Evolutionary conservation across 2,329 filamentous ascomycete genomes (phyloP), one percentile per base, ranked within the genome.

Genomic region (Lachnellula willkommii): DNA sequence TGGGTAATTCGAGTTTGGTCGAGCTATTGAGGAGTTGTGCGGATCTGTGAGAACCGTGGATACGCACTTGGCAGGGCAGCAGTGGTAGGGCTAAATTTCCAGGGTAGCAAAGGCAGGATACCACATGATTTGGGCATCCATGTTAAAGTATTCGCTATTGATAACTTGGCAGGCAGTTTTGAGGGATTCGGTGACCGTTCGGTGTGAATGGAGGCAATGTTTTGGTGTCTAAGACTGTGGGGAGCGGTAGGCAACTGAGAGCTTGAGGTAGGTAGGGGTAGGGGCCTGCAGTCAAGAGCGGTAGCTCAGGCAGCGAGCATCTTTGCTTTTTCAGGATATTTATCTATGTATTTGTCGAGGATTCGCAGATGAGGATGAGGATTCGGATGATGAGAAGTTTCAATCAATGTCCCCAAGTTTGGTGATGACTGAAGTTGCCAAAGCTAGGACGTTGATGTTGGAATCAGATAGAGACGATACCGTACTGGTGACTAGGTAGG

Each of bases 41-140:
- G 60, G 60, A 62, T 59, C 56, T 59, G 54, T 59, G 62, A 59
- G 61, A 55, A 52, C 51, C 55, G 52, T 64, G 48, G 53, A 53
- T 58, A 54, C 57, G 54, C 53, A 60, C 55, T 51, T 61, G 28
- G 51, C 50, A 63, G 61, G 56, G 58, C 62, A 63, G 61, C 53
- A 40, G 54, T 64, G 55, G 63, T 54, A 59, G 54, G 53, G 64
- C 65, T 69, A 69, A 57, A 68, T 65, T 47, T 61, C 54, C 57
- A 62, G 60, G 56, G 59, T 60, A 60, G 57, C 57, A 57, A 60
- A 57, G 57, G 62, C 60, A 40, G 56, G 63, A 66, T 66, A 65
- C 66, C 64, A 61, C 66, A 68, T 65, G 54, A 62, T 66, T 63
- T 67, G 65, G 64, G 65, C 64, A 67, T 68, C 67, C 67, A 69